Base-by-base conservation (phyloP, 2,329 filamentous ascomycete genomes). In the Plenodomus biglobosus region DNA sequence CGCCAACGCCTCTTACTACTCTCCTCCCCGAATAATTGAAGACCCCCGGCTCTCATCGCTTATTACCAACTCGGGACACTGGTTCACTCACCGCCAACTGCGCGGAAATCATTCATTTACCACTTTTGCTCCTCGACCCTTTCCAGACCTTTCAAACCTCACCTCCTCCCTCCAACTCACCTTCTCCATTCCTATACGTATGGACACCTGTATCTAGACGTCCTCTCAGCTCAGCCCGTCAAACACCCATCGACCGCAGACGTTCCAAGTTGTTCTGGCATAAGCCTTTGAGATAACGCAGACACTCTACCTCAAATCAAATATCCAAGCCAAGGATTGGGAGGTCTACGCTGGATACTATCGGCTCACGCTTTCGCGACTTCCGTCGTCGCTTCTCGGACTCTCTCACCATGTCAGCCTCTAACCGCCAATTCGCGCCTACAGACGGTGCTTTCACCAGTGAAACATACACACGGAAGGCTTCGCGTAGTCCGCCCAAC, bases 401-500 rank as follows among this genome's bases (percentile, higher is more conserved):
- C 10, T 46, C 53, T 15, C 63, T 50, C 48, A 58, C 53, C 46
- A 69, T 70, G 66, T 62, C 66, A 56, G 47, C 42, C 16, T 42
- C 58, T 13, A 42, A 45, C 40, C 48, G 35, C 18, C 59, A 58
- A 20, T 53, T 56, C 40, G 46, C 46, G 34, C 47, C 52, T 17
- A 60, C 54, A 40, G 64, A 70, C 46, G 64, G 64, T 40, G 56
- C 59, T 18, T 51, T 44, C 24, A 53, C 52, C 24, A 40, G 41
- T 21, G 63, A 67, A 10, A 41, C 54, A 24, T 56, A 58, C 22
- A 53, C 55, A 19, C 66, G 65, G 41, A 77, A 77, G 65, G 75
- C 75, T 42, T 59, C 61, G 44, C 63, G 63, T 52, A 72, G 65
- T 53, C 65, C 69, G 42, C 60, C 65, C 39, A 69, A 69, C 16